phyloP scores from a whole-genome alignment of 805 yeast species.

The Grigorovia transvaalensis region DNA sequence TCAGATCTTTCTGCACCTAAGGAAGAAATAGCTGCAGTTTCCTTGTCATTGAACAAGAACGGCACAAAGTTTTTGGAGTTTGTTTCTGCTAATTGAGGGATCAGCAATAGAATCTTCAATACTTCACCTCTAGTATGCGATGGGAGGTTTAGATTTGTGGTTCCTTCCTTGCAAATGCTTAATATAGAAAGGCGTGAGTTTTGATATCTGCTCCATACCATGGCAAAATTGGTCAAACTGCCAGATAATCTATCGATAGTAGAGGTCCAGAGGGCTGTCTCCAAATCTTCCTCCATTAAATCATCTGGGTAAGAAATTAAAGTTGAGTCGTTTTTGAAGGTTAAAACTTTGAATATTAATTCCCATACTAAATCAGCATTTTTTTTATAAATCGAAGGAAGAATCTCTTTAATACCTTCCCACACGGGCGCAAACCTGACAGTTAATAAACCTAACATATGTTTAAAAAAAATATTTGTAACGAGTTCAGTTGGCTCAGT shows the following conservation, averaged over 20 bases:
- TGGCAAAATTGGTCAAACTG: conserved; percentile 27
- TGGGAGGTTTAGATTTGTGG: conserved; percentile 34
- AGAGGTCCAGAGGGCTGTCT: conserved; percentile 32
- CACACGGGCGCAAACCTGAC: conserved; percentile 78
- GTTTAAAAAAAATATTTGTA: conserved; percentile 29
- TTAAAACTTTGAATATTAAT: conserved; percentile 32
- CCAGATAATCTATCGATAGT: conserved; percentile 37
- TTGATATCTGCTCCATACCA: conserved; percentile 28
- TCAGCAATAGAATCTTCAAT: conserved; percentile 42
- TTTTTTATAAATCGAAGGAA: conserved; percentile 38
- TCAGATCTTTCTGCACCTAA: conserved; percentile 6
- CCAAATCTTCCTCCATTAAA: conserved; percentile 5
- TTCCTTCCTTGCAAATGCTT: conserved; percentile 26
- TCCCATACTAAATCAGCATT: conserved; percentile 46
- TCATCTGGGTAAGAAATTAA: conserved; percentile 14
- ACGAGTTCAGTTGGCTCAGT: conserved; percentile 17
- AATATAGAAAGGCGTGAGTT: conserved; percentile 31
- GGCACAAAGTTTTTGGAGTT: conserved; percentile 50
- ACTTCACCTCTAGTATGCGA: conserved; percentile 43
- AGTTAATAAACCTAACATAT: conserved; percentile 59
- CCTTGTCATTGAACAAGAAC: conserved; percentile 34
- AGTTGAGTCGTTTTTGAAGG: conserved; percentile 13
- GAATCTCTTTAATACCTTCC: conserved; percentile 58
- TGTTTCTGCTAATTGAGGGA: conserved; percentile 63
- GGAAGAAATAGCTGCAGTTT: conserved; percentile 12